Evolutionary conservation across 495 filamentous ascomycete species (phyloP), one percentile per base, ranked within the genome.

Genomic region (Penicillium paxilli): DNA sequence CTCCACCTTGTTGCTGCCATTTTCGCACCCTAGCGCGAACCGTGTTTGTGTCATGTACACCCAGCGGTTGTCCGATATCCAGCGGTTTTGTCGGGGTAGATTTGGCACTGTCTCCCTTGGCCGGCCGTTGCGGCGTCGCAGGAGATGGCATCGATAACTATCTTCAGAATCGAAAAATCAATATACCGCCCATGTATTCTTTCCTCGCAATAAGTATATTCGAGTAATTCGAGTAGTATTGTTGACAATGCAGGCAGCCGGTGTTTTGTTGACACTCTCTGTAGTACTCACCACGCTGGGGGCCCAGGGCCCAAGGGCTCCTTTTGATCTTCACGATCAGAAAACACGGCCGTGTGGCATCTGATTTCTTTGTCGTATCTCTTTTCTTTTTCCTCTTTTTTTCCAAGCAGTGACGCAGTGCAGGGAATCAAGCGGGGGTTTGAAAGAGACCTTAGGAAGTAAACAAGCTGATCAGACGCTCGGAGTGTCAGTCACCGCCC

Each of bases 1-100:
- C 76, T 63, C 88, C 69, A 60, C 78, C 80, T 81, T 91, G 75
- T 45, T 80, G 76, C 57, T 92, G 89, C 89, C 89, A 92, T 72
- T 83, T 79, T 42, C 86, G 86, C 16, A 92, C 85, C 56, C 87
- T 77, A 30, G 87, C 83, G 44, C 81, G 78, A 9, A 91, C 88
- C n/a, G 78, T 77, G 20, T 80, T 79, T 1, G 79, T 83, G 55
- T 85, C 82, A 51, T 81, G 77, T 33, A 74, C 44, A 3, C 81
- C 81, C 22, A 76, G 62, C 2, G 80, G 73, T 9, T 66, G 62
- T 3, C 81, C 81, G 25, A 82, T 74, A 62, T 83, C 81, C n/a
- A 82, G 54, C 8, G 74, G 51, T 17, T 72, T 76, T 0, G 61
- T 62, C 23, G 72, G 70, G 14, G 69, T 65, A 12, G 63, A 55